A percentile compares a stretch with the other conserved stretches of the same genome.
These are phyloP conservation scores for Astraeus odoratus DNA, from an alignment of 768 basidiomycete species.

Conservation along the genomic window DNA sequence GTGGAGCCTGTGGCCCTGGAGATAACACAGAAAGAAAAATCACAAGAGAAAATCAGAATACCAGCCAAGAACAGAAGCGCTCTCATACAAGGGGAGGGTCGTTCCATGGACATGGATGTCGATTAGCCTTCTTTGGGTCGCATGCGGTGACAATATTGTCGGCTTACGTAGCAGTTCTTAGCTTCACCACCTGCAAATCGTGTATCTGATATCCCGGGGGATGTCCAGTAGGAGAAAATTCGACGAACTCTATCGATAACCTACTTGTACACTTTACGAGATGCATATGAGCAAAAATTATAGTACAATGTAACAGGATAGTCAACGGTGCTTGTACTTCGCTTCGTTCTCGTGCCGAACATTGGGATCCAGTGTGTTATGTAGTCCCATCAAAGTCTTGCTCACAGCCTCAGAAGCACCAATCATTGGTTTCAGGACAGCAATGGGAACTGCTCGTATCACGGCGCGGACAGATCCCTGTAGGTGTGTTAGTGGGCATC, in stretches of 20 bases:
- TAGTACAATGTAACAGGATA: conserved; percentile 15
- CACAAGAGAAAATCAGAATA: conserved; percentile 76
- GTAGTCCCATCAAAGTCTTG: conserved; percentile 89
- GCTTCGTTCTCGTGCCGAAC: conserved; percentile 78
- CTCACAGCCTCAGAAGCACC: conserved; percentile 95
- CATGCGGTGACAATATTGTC: too few species aligned
- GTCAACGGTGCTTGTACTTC: conserved; percentile 83
- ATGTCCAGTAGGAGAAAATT: too few species aligned
- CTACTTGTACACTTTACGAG: too few species aligned
- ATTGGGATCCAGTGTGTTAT: conserved; percentile 88
- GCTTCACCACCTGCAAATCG: too few species aligned
- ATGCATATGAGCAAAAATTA: too few species aligned
- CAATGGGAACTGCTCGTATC: conserved; percentile 94
- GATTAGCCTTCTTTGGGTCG: conserved; percentile 39
- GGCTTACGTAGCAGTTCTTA: too few species aligned
- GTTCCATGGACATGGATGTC: conserved; percentile 88
- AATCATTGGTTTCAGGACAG: conserved; percentile 96
- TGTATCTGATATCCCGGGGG: too few species aligned
- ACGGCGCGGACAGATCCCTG: conserved; percentile 93
- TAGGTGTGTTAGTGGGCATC: background rate
- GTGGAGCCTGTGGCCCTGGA: conserved; percentile 52
- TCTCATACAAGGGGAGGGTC: conserved; percentile 76
- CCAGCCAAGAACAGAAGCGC: conserved; percentile 58
- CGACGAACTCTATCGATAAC: too few species aligned
- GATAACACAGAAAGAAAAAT: conserved; percentile 39